phyloP scores from a whole-genome alignment of 2,329 filamentous ascomycete genomes.

The Thelonectria discophora region DNA sequence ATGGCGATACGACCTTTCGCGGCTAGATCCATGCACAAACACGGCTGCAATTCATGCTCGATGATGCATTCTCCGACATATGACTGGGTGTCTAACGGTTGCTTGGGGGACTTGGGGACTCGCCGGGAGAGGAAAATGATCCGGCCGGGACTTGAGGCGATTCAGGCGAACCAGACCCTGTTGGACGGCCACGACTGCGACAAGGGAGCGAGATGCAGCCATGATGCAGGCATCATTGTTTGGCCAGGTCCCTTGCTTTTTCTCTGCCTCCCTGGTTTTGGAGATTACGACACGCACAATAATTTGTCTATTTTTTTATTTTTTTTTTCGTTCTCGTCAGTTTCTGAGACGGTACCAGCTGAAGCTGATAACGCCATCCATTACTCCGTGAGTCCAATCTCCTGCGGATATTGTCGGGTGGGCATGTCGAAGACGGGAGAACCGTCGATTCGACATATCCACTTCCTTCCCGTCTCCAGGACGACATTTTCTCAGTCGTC shows the following conservation, averaged over 20 bases:
- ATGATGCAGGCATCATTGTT: constrained; percentile 2
- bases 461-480: constrained; percentile 39
- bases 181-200: not conserved
- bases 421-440: constrained; percentile 6
- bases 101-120: constrained; percentile 3
- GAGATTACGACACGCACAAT: not conserved
- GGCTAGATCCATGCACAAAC: constrained; percentile 38
- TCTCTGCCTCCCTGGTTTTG: not conserved
- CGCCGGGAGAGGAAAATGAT: constrained; percentile 24
- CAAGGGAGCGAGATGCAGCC: not conserved
- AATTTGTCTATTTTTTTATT: not conserved
- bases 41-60: constrained; percentile 28
- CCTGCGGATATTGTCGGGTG: constrained; percentile 34
- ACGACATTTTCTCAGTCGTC: constrained; percentile 19
- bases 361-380: not conserved
- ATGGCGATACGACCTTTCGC: constrained; percentile 21
- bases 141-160: constrained; percentile 6
- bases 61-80: constrained; percentile 27
- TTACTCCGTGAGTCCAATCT: not conserved
- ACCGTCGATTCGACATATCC: constrained; percentile 29
- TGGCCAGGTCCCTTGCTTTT: constrained; percentile 6
- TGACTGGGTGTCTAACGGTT: constrained; percentile 3
- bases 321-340: not conserved
- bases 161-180: constrained; percentile 8
- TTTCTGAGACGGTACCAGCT: too few species aligned